Evolutionary conservation across 2,329 filamentous ascomycete species (phyloP).

Genomic region (Mycosphaerella sp.): DNA sequence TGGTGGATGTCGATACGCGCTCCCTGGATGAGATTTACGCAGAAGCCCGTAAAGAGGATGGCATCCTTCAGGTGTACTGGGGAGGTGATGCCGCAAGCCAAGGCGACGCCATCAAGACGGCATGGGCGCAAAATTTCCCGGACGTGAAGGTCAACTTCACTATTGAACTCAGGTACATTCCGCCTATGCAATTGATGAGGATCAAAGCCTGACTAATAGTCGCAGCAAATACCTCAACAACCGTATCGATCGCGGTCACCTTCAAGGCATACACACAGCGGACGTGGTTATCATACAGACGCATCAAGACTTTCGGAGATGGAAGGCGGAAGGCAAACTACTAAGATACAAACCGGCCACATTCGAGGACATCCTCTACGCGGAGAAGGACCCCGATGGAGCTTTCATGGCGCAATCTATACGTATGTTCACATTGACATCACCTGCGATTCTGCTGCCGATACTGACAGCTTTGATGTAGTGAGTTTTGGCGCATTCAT

Average conservation of each 20-base stretch:
- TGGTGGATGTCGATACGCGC: constrained; percentile 38
- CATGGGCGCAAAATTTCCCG: constrained; percentile 46
- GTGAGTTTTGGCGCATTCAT: constrained; percentile 24
- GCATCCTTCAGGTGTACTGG: constrained; percentile 44
- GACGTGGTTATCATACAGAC: constrained; percentile 49
- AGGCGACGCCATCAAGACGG: constrained; percentile 37
- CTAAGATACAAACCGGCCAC: constrained; percentile 46
- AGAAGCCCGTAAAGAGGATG: constrained; percentile 46
- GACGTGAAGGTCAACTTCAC: constrained; percentile 49
- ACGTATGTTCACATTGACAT: constrained; percentile 21
- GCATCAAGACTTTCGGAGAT: constrained; percentile 48
- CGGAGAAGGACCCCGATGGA: constrained; percentile 40
- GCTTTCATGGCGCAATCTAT: constrained; percentile 43
- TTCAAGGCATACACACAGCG: constrained; percentile 37
- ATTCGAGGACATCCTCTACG: constrained; percentile 41
- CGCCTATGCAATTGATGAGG: too few species aligned
- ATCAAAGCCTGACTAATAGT: too few species aligned
- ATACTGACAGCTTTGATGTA: neutral
- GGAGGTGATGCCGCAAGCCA: constrained; percentile 31
- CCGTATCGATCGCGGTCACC: constrained; percentile 37
- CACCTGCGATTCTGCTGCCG: constrained; percentile 26
- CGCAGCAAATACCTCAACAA: constrained; percentile 50
- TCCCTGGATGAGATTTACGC: constrained; percentile 47
- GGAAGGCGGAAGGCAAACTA: constrained; percentile 45
- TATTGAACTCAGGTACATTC: constrained; percentile 39